Evolutionary conservation across 164 flowering plant species (phyloP).

Genomic region (Paratinospora sagittata): DNA sequence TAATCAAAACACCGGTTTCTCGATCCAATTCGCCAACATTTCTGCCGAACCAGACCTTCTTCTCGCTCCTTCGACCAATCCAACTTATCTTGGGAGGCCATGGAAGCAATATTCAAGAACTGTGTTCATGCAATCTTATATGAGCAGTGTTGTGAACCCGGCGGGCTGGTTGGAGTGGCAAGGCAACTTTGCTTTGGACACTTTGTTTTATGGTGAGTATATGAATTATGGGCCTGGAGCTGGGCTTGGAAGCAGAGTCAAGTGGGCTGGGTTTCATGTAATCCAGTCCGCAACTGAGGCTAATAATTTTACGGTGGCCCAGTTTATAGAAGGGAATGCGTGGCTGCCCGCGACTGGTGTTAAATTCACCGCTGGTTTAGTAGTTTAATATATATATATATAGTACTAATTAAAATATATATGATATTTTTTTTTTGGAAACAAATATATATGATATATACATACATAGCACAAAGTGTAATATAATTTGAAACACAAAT

Average conservation of each 20-base stretch:
- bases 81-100: slow-evolving; percentile 78
- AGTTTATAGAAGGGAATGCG: slow-evolving; percentile 57
- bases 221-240: slow-evolving; percentile 72
- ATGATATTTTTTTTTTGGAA: no score
- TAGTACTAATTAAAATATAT: no score
- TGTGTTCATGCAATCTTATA: slow-evolving; percentile 54
- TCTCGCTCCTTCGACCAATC: slow-evolving; percentile 18
- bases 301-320: slow-evolving; percentile 50
- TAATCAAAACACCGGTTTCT: no score
- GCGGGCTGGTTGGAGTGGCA: slow-evolving; percentile 87
- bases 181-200: slow-evolving; percentile 43
- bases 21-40: slow-evolving; percentile 70
- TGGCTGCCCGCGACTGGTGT: slow-evolving; percentile 89
- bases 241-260: slow-evolving; percentile 45
- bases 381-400: no score
- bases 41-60: slow-evolving; percentile 50
- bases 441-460: no score
- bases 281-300: slow-evolving; percentile 36
- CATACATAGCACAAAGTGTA: no score
- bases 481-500: no score
- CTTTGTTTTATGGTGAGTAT: slow-evolving; percentile 66
- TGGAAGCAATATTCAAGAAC: slow-evolving; percentile 78
- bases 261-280: slow-evolving; percentile 66
- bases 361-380: slow-evolving; percentile 47
- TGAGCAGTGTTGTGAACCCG: slow-evolving; percentile 45